phyloP scores from a whole-genome alignment of 2,329 filamentous ascomycete species.

The Fusarium nisikadoi region DNA sequence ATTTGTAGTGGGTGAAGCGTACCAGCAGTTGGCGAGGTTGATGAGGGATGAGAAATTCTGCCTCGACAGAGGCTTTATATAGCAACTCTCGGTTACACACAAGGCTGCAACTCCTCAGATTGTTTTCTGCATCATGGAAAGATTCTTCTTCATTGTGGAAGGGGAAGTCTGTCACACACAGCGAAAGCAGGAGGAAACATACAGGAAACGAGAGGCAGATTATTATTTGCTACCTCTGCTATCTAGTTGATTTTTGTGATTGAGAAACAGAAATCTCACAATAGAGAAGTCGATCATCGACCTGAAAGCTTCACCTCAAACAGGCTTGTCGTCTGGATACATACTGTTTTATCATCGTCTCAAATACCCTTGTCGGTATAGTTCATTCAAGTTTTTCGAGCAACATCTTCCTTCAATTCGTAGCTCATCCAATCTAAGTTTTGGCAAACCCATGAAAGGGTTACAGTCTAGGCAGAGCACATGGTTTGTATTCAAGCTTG shows the following conservation, averaged over 20 bases:
- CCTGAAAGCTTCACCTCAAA: background rate
- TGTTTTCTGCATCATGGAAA: background rate
- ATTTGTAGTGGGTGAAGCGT: background rate
- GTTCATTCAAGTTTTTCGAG: too few species aligned
- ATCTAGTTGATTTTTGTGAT: rapidly evolving
- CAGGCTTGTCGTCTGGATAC: background rate
- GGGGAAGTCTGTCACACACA: too few species aligned
- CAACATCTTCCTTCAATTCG: too few species aligned
- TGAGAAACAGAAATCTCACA: background rate
- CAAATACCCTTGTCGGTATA: too few species aligned
- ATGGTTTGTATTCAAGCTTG: background rate
- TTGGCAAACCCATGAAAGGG: too few species aligned
- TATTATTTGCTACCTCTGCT: background rate
- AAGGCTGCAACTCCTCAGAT: background rate
- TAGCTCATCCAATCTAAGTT: too few species aligned
- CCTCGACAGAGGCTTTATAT: background rate
- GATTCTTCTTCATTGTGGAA: too few species aligned
- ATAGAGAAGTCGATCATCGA: background rate
- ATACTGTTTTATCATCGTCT: too few species aligned
- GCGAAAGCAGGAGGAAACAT: too few species aligned
- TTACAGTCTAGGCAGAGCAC: too few species aligned
- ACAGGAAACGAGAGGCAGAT: background rate
- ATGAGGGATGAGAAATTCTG: rapidly evolving
- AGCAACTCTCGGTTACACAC: rapidly evolving
- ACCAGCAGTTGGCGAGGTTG: background rate